A percentile compares a stretch with the other conserved stretches of the same genome.
Conservation (phyloP, 306 rosid species). For the Quercus mongolica region DNA sequence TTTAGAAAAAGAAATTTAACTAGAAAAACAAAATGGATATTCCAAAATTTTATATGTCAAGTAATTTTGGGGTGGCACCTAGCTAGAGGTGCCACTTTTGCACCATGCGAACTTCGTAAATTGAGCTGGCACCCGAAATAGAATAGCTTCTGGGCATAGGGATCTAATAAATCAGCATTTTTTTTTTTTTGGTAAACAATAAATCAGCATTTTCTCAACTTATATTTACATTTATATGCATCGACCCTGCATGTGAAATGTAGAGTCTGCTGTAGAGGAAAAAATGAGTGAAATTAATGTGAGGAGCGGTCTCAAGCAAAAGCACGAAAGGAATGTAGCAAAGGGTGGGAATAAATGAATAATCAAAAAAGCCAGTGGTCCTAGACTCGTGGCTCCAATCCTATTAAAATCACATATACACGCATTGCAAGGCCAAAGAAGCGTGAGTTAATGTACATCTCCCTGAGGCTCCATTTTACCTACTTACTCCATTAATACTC, state of each 20-base stretch:
- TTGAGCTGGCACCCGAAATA: too few species aligned
- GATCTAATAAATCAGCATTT: too few species aligned
- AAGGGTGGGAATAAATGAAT: constrained; percentile 9
- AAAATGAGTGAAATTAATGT: background rate
- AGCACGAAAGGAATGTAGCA: constrained; percentile 44
- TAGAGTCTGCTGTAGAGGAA: background rate
- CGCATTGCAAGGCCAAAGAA: constrained; percentile 35
- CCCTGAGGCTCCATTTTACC: background rate
- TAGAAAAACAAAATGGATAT: too few species aligned
- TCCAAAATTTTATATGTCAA: too few species aligned
- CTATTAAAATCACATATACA: background rate
- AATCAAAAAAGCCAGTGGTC: constrained; percentile 38
- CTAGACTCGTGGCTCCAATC: background rate
- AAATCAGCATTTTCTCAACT: too few species aligned
- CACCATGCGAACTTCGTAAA: too few species aligned
- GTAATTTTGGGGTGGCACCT: too few species aligned
- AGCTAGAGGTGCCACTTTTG: too few species aligned
- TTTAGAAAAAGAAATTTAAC: too few species aligned
- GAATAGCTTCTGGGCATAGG: too few species aligned
- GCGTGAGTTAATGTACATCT: constrained; percentile 18
- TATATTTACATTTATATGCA: background rate
- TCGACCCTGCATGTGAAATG: background rate
- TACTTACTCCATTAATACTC: background rate
- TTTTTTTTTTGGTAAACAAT: too few species aligned
- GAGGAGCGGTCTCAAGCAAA: constrained; percentile 6